Conservation (phyloP, 1,284 basidiomycete species). For the Pseudozyma sp. region DNA sequence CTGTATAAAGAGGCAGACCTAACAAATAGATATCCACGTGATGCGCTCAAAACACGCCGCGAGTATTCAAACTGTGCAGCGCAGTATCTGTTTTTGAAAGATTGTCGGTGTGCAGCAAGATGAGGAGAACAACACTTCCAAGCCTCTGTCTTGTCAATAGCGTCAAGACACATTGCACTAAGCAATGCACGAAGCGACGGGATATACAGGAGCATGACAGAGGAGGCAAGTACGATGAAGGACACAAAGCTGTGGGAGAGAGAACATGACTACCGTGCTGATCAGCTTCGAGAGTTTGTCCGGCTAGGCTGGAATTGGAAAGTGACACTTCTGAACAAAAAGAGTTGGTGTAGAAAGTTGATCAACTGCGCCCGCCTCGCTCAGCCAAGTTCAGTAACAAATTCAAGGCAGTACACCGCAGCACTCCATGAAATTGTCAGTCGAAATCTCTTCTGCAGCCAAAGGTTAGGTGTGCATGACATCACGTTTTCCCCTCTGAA, state of each 20-base stretch:
- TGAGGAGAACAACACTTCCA: no score
- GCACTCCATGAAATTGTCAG: neutral
- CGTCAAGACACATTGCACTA: no score
- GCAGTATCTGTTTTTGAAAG: neutral
- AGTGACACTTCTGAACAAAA: slow-evolving; percentile 1
- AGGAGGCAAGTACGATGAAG: no score
- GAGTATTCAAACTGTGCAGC: neutral
- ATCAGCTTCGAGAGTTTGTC: no score
- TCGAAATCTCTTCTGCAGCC: neutral
- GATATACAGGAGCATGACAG: no score
- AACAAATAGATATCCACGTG: neutral
- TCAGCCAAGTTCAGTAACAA: neutral
- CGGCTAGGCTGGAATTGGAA: slow-evolving; percentile 14
- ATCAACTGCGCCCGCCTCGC: slow-evolving; percentile 19
- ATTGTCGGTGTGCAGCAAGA: neutral
- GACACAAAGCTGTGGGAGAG: neutral
- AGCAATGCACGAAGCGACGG: no score
- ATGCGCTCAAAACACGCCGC: neutral
- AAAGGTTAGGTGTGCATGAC: slow-evolving; percentile 22
- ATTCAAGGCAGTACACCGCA: slow-evolving; percentile 14
- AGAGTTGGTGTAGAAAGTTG: slow-evolving; percentile 25
- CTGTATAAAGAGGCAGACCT: neutral
- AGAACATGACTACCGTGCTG: neutral
- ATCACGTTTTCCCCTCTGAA: slow-evolving; percentile 16
- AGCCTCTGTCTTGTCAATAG: no score